Percentiles rank a stretch among this genome's conserved stretches.
phyloP scores from a whole-genome alignment of 2,329 filamentous ascomycete species.

The Neoascochyta sp. region DNA sequence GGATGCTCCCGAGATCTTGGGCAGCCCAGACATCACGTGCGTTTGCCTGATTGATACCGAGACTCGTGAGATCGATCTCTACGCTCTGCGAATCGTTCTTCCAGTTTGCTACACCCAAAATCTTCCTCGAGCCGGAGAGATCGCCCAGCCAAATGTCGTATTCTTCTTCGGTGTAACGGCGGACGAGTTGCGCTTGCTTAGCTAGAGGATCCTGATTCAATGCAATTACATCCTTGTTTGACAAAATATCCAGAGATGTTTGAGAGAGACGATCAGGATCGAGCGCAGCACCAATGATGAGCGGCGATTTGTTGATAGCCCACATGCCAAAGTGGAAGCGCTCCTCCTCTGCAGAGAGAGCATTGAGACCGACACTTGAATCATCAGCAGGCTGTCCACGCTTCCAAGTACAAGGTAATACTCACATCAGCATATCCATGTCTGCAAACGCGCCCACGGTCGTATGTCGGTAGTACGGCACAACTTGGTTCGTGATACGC shows the following conservation, averaged over 20 bases:
- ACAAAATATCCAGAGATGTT: conserved; percentile 28
- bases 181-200: conserved; percentile 50
- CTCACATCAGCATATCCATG: conserved; percentile 45
- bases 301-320: conserved; percentile 46
- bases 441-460: conserved; percentile 30
- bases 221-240: conserved; percentile 54
- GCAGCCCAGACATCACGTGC: conserved; percentile 39
- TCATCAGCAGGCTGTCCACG: conserved; percentile 3
- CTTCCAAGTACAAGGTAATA: not conserved
- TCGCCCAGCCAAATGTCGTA: conserved; percentile 40
- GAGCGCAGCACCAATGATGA: conserved; percentile 44
- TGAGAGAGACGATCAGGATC: conserved; percentile 22
- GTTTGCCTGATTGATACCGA: conserved; percentile 35
- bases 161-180: conserved; percentile 38
- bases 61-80: conserved; percentile 25
- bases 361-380: conserved; percentile 35
- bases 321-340: conserved; percentile 47
- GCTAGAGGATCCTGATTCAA: conserved; percentile 57
- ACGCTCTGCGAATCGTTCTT: conserved; percentile 33
- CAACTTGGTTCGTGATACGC: conserved; percentile 33
- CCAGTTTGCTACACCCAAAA: conserved; percentile 40
- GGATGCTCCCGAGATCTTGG: conserved; percentile 15
- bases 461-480: conserved; percentile 29
- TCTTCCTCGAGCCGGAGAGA: conserved; percentile 33
- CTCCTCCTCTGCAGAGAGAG: conserved; percentile 38